These are phyloP conservation scores for Kingdonia uniflora DNA, from an alignment of 164 flowering plant species.

Conservation along the genomic window DNA sequence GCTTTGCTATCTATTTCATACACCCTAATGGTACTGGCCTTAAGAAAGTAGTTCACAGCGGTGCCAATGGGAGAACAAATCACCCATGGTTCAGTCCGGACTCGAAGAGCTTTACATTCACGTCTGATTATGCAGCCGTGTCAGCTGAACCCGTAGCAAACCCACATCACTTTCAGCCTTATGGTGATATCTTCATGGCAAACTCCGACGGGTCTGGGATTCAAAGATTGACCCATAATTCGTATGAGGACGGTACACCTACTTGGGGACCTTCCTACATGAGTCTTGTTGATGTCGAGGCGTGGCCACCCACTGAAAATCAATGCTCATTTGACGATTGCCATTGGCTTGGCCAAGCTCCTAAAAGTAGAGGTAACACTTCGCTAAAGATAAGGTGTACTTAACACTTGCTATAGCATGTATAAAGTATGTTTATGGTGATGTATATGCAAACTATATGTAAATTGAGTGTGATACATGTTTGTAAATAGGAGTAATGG, in stretches of 20 bases:
- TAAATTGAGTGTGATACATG: too few species aligned
- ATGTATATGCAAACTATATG: too few species aligned
- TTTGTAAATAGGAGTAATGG: too few species aligned
- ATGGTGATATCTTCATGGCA: slow-evolving; percentile 66
- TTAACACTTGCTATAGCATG: not conserved
- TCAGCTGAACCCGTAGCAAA: slow-evolving; percentile 85
- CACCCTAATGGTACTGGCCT: slow-evolving; percentile 82
- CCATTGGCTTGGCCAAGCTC: slow-evolving; percentile 41
- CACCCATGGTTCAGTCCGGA: slow-evolving; percentile 87
- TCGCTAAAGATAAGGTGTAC: not conserved
- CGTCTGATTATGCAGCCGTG: slow-evolving; percentile 67
- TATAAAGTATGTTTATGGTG: too few species aligned
- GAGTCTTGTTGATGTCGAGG: slow-evolving; percentile 33
- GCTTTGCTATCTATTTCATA: slow-evolving; percentile 50
- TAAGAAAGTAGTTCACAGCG: slow-evolving; percentile 50
- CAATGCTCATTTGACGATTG: slow-evolving; percentile 64
- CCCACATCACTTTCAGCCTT: slow-evolving; percentile 83
- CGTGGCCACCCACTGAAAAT: slow-evolving; percentile 16
- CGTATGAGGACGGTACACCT: slow-evolving; percentile 89
- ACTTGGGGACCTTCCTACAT: slow-evolving; percentile 52
- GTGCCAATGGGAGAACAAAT: slow-evolving; percentile 56
- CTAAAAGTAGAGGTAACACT: not conserved
- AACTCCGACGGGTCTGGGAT: slow-evolving; percentile 52
- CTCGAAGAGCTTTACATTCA: slow-evolving; percentile 51
- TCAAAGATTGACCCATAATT: slow-evolving; percentile 63